phyloP scores from a whole-genome alignment of 768 basidiomycete genomes.

The Tricholoma furcatifolium region DNA sequence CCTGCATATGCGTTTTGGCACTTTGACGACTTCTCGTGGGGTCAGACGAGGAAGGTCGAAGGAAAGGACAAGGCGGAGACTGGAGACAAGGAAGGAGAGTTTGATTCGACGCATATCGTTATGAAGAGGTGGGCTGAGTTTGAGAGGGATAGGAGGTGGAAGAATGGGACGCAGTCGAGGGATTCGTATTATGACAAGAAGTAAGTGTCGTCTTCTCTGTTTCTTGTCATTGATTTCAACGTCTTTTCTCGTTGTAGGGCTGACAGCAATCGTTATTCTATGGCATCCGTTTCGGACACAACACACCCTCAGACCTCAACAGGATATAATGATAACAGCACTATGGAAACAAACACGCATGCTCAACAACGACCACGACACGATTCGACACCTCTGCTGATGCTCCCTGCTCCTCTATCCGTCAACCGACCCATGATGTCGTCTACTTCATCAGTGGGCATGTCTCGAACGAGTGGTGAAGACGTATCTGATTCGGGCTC shows the following conservation, averaged over 20 bases:
- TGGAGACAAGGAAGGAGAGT: constrained; percentile 95
- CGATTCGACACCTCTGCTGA: constrained; percentile 70
- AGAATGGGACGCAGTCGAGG: constrained; percentile 78
- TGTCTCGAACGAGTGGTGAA: constrained; percentile 49
- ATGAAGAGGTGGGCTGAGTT: constrained; percentile 99
- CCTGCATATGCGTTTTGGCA: constrained; percentile 99
- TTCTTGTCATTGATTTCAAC: background rate
- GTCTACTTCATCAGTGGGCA: constrained; percentile 45
- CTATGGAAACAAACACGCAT: constrained; percentile 55
- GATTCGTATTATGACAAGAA: constrained; percentile 76
- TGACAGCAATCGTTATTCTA: constrained; percentile 63
- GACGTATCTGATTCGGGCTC: constrained; percentile 44
- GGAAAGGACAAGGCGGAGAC: constrained; percentile 72
- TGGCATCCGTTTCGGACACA: constrained; percentile 77
- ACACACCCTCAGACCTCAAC: constrained; percentile 52
- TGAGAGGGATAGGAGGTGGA: constrained; percentile 94
- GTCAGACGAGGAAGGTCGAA: constrained; percentile 82
- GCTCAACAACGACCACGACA: constrained; percentile 52
- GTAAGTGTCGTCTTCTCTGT: constrained; percentile 40
- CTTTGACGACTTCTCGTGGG: constrained; percentile 99
- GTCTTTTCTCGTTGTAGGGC: constrained; percentile 17
- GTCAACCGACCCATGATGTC: constrained; percentile 53
- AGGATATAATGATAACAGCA: constrained; percentile 53
- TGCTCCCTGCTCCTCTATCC: constrained; percentile 74
- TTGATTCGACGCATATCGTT: constrained; percentile 93